A percentile compares a stretch with the other conserved stretches of the same genome.
Evolutionary conservation across 2,329 filamentous ascomycete genomes (phyloP).

Genomic region (Trichoderma semiorbis): DNA sequence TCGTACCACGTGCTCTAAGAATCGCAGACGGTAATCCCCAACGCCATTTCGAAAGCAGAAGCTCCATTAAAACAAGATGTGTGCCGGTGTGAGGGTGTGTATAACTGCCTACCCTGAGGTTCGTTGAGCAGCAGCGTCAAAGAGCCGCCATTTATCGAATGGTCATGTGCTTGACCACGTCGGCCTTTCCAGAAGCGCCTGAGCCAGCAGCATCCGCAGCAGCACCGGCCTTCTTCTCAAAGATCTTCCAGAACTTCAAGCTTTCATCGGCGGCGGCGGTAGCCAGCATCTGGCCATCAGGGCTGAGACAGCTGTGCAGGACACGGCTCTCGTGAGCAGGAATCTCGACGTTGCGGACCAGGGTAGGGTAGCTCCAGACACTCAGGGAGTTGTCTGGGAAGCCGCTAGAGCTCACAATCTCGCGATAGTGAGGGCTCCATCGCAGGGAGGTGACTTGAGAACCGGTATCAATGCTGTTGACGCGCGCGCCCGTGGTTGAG

Average conservation of each 20-base stretch:
- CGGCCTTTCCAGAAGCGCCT: constrained; percentile 71
- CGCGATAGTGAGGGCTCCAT: constrained; percentile 96
- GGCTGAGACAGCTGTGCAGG: constrained; percentile 93
- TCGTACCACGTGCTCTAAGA: constrained; percentile 47
- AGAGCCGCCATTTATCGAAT: constrained; percentile 60
- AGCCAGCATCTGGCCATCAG: constrained; percentile 95
- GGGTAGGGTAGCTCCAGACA: constrained; percentile 97
- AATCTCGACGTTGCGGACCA: constrained; percentile 97
- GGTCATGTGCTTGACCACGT: constrained; percentile 93
- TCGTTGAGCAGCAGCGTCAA: constrained; percentile 20
- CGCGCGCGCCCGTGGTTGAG: constrained; percentile 91
- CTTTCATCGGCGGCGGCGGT: constrained; percentile 95
- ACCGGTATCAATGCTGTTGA: constrained; percentile 98
- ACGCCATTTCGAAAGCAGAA: constrained; percentile 50
- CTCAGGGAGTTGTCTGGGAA: constrained; percentile 99
- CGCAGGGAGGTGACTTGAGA: constrained; percentile 94
- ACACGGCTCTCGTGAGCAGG: constrained; percentile 96
- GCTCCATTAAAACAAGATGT: constrained; percentile 34
- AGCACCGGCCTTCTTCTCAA: constrained; percentile 91
- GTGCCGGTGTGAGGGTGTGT: constrained; percentile 39
- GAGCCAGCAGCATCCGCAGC: constrained; percentile 61
- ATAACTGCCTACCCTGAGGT: constrained; percentile 45
- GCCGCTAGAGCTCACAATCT: constrained; percentile 95
- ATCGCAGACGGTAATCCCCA: constrained; percentile 39
- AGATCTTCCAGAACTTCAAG: constrained; percentile 99